Evolutionary conservation across 352 stramenopile genomes (phyloP).

Genomic region (Phytophthora pisi): DNA sequence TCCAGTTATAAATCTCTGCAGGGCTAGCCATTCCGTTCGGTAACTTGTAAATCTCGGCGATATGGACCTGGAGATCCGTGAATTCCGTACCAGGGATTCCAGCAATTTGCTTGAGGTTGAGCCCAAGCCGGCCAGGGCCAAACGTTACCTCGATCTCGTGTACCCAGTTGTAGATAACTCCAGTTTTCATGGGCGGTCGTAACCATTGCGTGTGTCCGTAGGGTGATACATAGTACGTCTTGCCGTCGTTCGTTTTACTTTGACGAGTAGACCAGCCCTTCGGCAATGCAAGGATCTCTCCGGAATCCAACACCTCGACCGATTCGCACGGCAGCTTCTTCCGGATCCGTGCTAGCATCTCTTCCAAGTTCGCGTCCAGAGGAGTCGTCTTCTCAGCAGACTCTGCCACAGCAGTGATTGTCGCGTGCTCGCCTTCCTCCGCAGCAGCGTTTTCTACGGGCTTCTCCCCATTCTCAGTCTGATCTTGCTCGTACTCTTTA

Average conservation of each 20-base stretch:
- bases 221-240: conserved; percentile 88
- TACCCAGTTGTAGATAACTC: conserved; percentile 79
- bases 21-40: conserved; percentile 81
- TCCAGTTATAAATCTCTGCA: conserved; percentile 91
- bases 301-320: conserved; percentile 66
- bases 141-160: conserved; percentile 88
- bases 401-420: conserved; percentile 53
- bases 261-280: conserved; percentile 82
- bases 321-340: conserved; percentile 65
- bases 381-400: conserved; percentile 33
- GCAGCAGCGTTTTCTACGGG: background rate
- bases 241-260: conserved; percentile 84
- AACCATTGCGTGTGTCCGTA: conserved; percentile 87
- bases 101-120: conserved; percentile 87
- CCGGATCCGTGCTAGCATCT: conserved; percentile 64
- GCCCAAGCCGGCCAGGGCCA: conserved; percentile 70
- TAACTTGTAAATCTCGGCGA: conserved; percentile 87
- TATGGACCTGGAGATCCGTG: conserved; percentile 79
- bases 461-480: conserved; percentile 21
- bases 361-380: conserved; percentile 69
- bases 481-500: conserved; percentile 23
- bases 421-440: conserved; percentile 43
- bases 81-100: conserved; percentile 72
- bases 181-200: conserved; percentile 76
- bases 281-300: conserved; percentile 75